Evolutionary conservation across 257 asterid genomes (phyloP).

Genomic region (Solanum appendiculatum): DNA sequence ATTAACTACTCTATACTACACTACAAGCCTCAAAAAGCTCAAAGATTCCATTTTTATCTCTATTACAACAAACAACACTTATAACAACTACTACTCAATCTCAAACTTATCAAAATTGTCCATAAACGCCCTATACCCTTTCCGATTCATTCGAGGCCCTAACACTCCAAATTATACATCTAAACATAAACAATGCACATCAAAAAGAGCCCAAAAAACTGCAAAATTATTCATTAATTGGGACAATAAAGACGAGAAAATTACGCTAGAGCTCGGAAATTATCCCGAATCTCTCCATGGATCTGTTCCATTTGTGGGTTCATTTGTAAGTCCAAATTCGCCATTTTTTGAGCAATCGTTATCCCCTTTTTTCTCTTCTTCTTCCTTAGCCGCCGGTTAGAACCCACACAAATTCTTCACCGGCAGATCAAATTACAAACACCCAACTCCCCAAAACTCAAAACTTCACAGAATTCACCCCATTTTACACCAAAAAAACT

Average conservation of each 20-base stretch:
- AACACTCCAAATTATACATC: not conserved
- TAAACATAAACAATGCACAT: not conserved
- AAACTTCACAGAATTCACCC: not conserved
- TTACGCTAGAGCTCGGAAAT: constrained; percentile 79
- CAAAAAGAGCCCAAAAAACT: not conserved
- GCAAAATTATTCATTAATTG: not conserved
- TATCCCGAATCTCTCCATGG: constrained; percentile 86
- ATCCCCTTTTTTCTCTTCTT: not conserved
- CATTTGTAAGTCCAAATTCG: constrained; percentile 53
- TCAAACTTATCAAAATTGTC: not conserved
- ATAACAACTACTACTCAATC: not conserved
- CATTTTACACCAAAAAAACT: not conserved
- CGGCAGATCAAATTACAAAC: constrained; percentile 1
- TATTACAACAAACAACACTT: not conserved
- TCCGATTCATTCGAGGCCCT: not conserved
- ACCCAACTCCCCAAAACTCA: not conserved
- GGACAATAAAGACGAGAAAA: not conserved
- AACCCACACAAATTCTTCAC: constrained; percentile 9
- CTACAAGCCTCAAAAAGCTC: not conserved
- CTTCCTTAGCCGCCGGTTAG: not conserved
- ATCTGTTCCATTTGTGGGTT: constrained; percentile 95
- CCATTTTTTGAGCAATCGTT: constrained; percentile 10
- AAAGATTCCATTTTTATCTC: not conserved
- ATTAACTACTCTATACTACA: not conserved
- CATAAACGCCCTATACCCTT: not conserved